These are phyloP conservation scores for Cystobasidium ongulense DNA, from an alignment of 768 basidiomycete genomes.

Conservation along the genomic window DNA sequence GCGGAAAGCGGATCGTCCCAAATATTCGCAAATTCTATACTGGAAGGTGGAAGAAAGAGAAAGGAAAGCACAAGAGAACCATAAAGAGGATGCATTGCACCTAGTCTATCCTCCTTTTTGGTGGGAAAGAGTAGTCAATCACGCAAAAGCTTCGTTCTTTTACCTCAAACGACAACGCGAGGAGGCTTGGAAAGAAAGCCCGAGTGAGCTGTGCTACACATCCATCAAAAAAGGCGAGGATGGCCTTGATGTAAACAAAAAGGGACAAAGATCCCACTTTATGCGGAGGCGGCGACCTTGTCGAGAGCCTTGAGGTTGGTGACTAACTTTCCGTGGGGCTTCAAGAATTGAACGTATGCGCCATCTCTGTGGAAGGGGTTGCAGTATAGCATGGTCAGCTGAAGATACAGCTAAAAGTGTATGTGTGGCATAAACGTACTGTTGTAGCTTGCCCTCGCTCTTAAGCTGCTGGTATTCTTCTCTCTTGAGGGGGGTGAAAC, in stretches of 20 bases:
- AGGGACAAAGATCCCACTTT: neutral
- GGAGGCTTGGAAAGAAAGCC: neutral
- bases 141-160: too few relatives aligned
- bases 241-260: neutral
- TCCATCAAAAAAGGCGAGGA: neutral
- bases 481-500: conserved; percentile 89
- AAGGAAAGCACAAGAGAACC: neutral
- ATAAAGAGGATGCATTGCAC: neutral
- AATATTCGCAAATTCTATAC: too few relatives aligned
- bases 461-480: conserved; percentile 64
- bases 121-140: too few relatives aligned
- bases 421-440: neutral
- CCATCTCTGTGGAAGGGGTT: conserved; percentile 13
- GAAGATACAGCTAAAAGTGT: neutral
- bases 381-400: neutral
- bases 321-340: conserved; percentile 27
- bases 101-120: neutral
- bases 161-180: neutral
- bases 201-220: neutral
- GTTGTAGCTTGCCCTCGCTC: conserved; percentile 29
- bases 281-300: conserved; percentile 25
- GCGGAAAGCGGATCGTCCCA: too few relatives aligned
- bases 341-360: conserved; percentile 31
- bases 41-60: neutral
- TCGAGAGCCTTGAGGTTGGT: conserved; percentile 32